A percentile compares a stretch with the other conserved stretches of the same genome.
Evolutionary conservation across 2,329 filamentous ascomycete species (phyloP).

Genomic region (Colletotrichum plurivorum): DNA sequence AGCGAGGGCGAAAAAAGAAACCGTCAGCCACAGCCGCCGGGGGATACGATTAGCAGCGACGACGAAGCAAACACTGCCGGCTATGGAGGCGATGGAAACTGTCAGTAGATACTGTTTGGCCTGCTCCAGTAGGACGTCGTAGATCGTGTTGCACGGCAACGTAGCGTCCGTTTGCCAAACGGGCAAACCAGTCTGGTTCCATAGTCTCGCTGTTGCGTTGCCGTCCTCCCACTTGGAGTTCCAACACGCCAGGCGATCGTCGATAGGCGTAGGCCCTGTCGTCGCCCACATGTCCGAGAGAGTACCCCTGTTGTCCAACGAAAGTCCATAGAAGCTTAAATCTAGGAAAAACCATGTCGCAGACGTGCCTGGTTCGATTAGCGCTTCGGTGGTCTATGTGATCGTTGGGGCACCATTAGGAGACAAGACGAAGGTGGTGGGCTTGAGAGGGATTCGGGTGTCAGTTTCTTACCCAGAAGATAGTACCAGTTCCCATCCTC

Average conservation of each 20-base stretch:
- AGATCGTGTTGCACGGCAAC: constrained; percentile 65
- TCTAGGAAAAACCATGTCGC: constrained; percentile 69
- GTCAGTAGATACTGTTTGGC: constrained; percentile 67
- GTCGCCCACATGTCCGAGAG: constrained; percentile 61
- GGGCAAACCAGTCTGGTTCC: constrained; percentile 57
- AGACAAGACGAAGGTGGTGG: constrained; percentile 22
- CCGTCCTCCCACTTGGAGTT: constrained; percentile 59
- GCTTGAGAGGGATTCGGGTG: constrained; percentile 17
- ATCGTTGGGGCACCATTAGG: neutral
- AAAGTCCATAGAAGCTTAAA: constrained; percentile 69
- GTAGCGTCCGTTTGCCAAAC: constrained; percentile 65
- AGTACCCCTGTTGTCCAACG: constrained; percentile 61
- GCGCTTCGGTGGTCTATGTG: constrained; percentile 26
- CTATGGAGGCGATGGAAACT: constrained; percentile 65
- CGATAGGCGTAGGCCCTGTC: constrained; percentile 49
- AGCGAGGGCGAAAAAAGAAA: constrained; percentile 62
- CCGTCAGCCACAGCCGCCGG: constrained; percentile 64
- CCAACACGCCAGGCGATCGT: constrained; percentile 61
- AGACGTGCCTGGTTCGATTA: constrained; percentile 53
- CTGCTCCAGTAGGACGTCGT: constrained; percentile 65
- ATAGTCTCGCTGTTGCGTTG: constrained; percentile 59
- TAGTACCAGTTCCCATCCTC: constrained; percentile 62
- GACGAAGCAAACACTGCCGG: constrained; percentile 64
- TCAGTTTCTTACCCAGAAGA: constrained; percentile 49
- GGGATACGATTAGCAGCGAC: constrained; percentile 62